A percentile compares a stretch with the other conserved stretches of the same genome.
Conservation (phyloP, 2,329 filamentous ascomycete genomes). For the Aspergillus carbonarius region DNA sequence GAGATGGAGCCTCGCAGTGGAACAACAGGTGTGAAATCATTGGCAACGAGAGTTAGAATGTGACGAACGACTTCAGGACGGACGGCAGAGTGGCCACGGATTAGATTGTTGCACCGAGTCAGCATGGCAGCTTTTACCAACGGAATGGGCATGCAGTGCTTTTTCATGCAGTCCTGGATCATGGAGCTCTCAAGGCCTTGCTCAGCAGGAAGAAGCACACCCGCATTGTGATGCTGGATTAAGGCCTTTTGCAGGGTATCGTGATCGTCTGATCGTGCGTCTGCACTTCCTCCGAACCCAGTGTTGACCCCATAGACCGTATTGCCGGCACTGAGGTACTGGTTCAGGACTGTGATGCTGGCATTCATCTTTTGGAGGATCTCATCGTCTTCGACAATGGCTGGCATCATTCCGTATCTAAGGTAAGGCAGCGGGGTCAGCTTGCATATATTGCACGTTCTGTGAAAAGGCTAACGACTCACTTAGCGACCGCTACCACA, state of each 20-base stretch:
- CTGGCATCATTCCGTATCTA: neutral
- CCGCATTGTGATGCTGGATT: constrained; percentile 46
- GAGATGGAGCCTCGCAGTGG: constrained; percentile 39
- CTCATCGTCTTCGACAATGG: neutral
- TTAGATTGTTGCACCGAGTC: constrained; percentile 54
- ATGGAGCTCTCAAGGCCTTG: constrained; percentile 10
- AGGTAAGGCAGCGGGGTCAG: neutral
- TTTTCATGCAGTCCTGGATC: constrained; percentile 7
- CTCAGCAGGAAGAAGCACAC: constrained; percentile 41
- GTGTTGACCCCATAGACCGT: constrained; percentile 58
- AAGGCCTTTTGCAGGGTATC: constrained; percentile 48
- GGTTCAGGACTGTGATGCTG: constrained; percentile 15
- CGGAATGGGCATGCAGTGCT: constrained; percentile 47
- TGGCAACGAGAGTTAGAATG: constrained; percentile 17
- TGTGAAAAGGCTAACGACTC: neutral
- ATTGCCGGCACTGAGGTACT: constrained; percentile 11
- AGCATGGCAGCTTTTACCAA: constrained; percentile 58
- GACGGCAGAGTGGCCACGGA: constrained; percentile 57
- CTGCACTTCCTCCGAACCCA: constrained; percentile 66
- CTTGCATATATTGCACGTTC: neutral
- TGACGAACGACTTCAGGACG: constrained; percentile 18
- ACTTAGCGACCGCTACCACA: neutral
- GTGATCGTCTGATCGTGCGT: constrained; percentile 54
- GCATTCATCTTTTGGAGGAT: constrained; percentile 6
- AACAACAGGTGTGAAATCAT: constrained; percentile 31